A percentile compares a stretch with the other conserved stretches of the same genome.
Evolutionary conservation across 2,329 filamentous ascomycete genomes (phyloP).

Genomic region (Fusarium sp.): DNA sequence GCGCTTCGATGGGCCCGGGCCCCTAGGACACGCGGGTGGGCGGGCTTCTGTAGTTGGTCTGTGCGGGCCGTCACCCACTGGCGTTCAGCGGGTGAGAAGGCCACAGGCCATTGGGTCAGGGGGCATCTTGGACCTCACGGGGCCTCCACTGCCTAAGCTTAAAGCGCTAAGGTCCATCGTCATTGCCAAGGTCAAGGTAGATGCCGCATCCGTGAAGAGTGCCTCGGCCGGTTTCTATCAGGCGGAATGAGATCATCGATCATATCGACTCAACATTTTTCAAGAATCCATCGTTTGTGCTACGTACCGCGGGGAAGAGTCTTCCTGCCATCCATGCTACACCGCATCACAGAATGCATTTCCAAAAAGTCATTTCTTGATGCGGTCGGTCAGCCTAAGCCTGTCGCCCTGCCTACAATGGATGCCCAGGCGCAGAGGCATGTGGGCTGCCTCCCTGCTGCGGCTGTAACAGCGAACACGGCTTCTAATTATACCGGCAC

Average conservation of each 20-base stretch:
- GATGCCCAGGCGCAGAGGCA: neutral
- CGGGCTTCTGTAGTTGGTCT: slow-evolving; percentile 12
- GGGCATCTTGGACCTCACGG: neutral
- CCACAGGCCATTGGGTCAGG: slow-evolving; percentile 4
- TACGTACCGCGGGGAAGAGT: neutral
- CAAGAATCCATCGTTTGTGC: neutral
- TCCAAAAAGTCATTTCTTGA: neutral
- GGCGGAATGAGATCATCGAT: slow-evolving; percentile 26
- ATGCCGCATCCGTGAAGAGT: slow-evolving; percentile 9
- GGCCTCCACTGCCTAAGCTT: slow-evolving; percentile 14
- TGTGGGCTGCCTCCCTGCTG: slow-evolving; percentile 31
- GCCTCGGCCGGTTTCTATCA: slow-evolving; percentile 18
- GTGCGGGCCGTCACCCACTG: slow-evolving; percentile 34
- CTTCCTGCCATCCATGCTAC: neutral
- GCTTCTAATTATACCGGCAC: slow-evolving; percentile 21
- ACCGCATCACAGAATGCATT: neutral
- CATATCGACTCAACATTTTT: neutral
- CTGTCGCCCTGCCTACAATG: neutral
- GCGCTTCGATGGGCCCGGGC: slow-evolving; percentile 15
- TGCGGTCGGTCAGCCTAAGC: neutral
- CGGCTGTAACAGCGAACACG: slow-evolving; percentile 2
- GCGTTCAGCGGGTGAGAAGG: slow-evolving; percentile 26
- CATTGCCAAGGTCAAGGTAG: slow-evolving; percentile 22
- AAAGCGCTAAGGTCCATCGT: slow-evolving; percentile 32
- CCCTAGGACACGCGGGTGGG: neutral